These are phyloP conservation scores for Prinsepia uniflora DNA, from an alignment of 306 rosid genomes.

Conservation along the genomic window DNA sequence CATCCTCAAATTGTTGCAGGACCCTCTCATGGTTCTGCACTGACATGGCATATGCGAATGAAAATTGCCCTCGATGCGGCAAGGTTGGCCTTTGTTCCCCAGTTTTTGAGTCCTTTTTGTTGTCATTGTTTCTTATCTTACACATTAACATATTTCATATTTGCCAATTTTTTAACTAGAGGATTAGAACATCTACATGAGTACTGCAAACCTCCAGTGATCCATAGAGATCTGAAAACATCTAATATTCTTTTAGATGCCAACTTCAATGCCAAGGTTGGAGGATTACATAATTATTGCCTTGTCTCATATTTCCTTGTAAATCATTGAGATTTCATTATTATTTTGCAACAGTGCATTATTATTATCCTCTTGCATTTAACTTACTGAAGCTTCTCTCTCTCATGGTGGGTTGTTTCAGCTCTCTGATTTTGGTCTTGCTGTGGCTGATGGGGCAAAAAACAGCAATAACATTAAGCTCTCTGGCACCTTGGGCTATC, in stretches of 20 bases:
- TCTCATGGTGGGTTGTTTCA: slow-evolving; percentile 45
- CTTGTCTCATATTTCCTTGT: slow-evolving; percentile 8
- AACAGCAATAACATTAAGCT: slow-evolving; percentile 74
- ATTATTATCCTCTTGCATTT: slow-evolving; percentile 18
- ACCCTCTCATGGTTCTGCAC: slow-evolving; percentile 68
- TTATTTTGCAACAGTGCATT: slow-evolving; percentile 17
- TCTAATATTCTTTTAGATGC: slow-evolving; percentile 91
- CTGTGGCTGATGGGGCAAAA: slow-evolving; percentile 75
- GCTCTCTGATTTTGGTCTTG: slow-evolving; percentile 94
- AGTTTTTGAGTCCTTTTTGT: slow-evolving; percentile 3
- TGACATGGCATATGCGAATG: slow-evolving; percentile 93
- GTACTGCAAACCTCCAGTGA: slow-evolving; percentile 75
- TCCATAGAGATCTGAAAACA: slow-evolving; percentile 94
- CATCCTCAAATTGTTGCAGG: slow-evolving; percentile 37
- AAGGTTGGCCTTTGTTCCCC: slow-evolving; percentile 43
- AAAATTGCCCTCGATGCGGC: slow-evolving; percentile 94
- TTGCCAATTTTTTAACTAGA: slow-evolving; percentile 50
- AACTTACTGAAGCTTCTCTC: slow-evolving; percentile 21
- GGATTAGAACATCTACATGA: slow-evolving; percentile 90
- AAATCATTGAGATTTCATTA: not conserved
- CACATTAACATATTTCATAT: slow-evolving; percentile 21
- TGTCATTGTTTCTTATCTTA: slow-evolving; percentile 1
- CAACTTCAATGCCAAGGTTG: slow-evolving; percentile 92
- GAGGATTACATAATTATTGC: slow-evolving; percentile 14
- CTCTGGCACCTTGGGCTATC: slow-evolving; percentile 88